phyloP scores from a whole-genome alignment of 148 eudicot species.

The Rheum nobile region DNA sequence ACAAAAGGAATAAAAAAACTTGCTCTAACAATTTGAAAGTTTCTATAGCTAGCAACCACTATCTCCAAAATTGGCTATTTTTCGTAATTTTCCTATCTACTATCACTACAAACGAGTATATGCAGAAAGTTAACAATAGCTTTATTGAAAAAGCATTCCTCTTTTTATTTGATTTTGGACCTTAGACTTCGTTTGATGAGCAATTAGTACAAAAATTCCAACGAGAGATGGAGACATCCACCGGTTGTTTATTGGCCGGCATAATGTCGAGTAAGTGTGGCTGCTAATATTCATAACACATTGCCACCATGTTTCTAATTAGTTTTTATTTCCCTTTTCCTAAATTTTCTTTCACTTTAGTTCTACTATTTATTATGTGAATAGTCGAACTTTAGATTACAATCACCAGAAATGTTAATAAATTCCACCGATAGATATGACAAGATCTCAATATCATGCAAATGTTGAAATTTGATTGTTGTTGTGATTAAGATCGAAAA shows the following conservation, averaged over 20 bases:
- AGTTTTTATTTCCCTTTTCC: no score
- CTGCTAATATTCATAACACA: neutral
- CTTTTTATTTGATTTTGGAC: neutral
- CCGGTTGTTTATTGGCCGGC: conserved; percentile 4
- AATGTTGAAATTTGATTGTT: no score
- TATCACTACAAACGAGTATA: neutral
- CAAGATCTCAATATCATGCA: no score
- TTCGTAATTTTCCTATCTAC: neutral
- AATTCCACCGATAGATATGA: no score
- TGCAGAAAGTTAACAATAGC: neutral
- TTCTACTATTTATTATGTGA: no score
- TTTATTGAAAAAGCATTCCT: neutral
- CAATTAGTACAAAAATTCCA: neutral
- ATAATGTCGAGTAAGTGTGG: conserved; percentile 8
- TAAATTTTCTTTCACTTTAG: no score
- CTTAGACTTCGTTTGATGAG: neutral
- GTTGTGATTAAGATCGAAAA: no score
- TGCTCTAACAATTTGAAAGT: no score
- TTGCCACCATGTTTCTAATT: neutral
- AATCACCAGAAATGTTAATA: no score
- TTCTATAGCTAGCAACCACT: neutral
- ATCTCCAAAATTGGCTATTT: neutral
- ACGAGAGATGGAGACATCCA: conserved; percentile 3
- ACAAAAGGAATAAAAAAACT: neutral
- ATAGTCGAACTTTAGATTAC: no score